phyloP scores from a whole-genome alignment of 345 rosid genomes.

The Linum lewisii region DNA sequence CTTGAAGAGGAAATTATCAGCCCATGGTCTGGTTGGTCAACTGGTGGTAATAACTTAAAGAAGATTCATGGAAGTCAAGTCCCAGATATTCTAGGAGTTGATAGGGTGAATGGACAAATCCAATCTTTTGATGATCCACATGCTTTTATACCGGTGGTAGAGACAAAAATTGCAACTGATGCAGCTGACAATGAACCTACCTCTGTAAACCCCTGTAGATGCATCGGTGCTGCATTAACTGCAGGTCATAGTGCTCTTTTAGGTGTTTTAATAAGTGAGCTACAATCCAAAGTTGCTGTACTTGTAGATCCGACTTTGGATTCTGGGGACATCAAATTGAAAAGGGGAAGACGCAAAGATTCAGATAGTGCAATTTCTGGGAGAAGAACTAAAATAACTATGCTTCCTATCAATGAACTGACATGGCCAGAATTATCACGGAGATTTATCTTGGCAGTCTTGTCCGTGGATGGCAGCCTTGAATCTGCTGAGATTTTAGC shows the following conservation, averaged over 20 bases:
- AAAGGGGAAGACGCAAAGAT: constrained; percentile 81
- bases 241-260: constrained; percentile 57
- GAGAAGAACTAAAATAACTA: constrained; percentile 56
- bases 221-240: constrained; percentile 45
- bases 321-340: constrained; percentile 68
- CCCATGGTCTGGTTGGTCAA: constrained; percentile 40
- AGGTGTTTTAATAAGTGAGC: constrained; percentile 64
- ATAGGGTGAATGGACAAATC: constrained; percentile 19
- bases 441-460: constrained; percentile 66
- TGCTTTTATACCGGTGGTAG: constrained; percentile 32
- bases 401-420: constrained; percentile 79
- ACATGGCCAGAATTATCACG: constrained; percentile 97
- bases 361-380: constrained; percentile 39
- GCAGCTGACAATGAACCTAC: constrained; percentile 27
- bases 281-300: constrained; percentile 86
- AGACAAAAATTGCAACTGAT: constrained; percentile 30
- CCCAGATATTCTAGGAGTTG: constrained; percentile 21
- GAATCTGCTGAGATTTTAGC: constrained; percentile 74
- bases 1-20: constrained; percentile 70
- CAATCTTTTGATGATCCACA: constrained; percentile 27
- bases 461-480: constrained; percentile 76
- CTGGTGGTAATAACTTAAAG: constrained; percentile 24
- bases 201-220: constrained; percentile 27
- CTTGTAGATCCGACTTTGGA: constrained; percentile 87
- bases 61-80: constrained; percentile 26